phyloP scores from a whole-genome alignment of 176 grass and related monocot genomes.

The Ensete ventricosum region DNA sequence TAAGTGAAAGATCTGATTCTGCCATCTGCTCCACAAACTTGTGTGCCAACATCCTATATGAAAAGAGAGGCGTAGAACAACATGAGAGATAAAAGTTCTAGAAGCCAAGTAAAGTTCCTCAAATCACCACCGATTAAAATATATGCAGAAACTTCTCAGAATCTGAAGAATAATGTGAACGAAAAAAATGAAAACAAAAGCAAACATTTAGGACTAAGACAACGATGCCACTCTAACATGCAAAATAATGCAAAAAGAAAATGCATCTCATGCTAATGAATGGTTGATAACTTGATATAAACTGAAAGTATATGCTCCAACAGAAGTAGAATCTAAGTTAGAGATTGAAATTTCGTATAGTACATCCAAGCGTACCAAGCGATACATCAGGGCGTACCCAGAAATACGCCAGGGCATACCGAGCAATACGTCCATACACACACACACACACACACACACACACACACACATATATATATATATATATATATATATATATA shows the following conservation, averaged over 20 bases:
- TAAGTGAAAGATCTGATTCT: constrained; percentile 43
- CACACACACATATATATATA: no score
- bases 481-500: no score
- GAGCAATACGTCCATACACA: no score
- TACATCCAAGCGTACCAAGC: no score
- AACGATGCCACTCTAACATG: background rate
- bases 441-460: no score
- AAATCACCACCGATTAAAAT: background rate
- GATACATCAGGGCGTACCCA: no score
- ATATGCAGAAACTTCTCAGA: background rate
- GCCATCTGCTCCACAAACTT: constrained; percentile 78
- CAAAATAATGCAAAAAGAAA: background rate
- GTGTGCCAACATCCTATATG: constrained; percentile 84
- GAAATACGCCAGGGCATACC: no score
- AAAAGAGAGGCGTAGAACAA: constrained; percentile 32
- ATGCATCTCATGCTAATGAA: background rate
- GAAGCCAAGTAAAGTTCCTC: background rate
- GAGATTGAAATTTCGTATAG: no score
- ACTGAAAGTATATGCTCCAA: background rate
- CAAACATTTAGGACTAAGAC: background rate
- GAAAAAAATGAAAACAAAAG: background rate
- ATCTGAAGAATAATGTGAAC: no score
- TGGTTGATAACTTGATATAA: background rate
- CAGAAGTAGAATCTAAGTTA: background rate
- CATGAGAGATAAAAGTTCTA: constrained; percentile 17